phyloP scores from a whole-genome alignment of 148 eudicot genomes.

The Nyssa sinensis region DNA sequence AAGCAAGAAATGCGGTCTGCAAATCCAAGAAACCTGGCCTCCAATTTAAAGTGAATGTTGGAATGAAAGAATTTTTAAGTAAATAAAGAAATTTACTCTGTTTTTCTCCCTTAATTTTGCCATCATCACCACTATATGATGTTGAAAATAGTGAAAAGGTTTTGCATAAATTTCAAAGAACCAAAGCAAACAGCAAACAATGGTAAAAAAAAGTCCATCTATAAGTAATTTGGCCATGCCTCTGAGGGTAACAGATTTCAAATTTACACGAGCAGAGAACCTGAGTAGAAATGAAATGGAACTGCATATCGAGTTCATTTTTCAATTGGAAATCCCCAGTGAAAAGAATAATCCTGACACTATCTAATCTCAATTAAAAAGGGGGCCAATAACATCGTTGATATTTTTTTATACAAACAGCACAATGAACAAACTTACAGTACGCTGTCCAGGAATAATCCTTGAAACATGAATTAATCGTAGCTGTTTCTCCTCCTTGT shows the following conservation, averaged over 20 bases:
- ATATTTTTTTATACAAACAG: neutral
- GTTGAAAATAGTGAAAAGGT: too few species aligned
- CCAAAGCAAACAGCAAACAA: too few species aligned
- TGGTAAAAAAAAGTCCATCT: too few species aligned
- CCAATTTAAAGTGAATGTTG: too few species aligned
- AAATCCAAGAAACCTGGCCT: too few species aligned
- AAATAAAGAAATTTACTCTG: too few species aligned
- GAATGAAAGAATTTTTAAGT: too few species aligned
- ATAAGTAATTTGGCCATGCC: neutral
- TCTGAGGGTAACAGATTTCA: neutral
- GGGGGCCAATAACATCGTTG: neutral
- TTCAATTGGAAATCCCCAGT: neutral
- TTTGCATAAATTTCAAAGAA: too few species aligned
- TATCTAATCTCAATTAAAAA: neutral
- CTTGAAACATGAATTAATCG: slow-evolving; percentile 60
- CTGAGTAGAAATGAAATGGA: neutral
- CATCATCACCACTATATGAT: too few species aligned
- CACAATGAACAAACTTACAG: slow-evolving; percentile 39
- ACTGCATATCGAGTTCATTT: neutral
- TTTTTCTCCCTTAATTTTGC: too few species aligned
- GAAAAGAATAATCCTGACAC: too few species aligned
- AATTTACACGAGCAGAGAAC: neutral
- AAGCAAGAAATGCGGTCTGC: too few species aligned
- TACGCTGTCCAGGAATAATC: slow-evolving; percentile 82
- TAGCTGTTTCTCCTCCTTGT: slow-evolving; percentile 68